These are phyloP conservation scores for Chrysophaeum taylorii DNA, from an alignment of 352 stramenopile genomes.

Conservation along the genomic window DNA sequence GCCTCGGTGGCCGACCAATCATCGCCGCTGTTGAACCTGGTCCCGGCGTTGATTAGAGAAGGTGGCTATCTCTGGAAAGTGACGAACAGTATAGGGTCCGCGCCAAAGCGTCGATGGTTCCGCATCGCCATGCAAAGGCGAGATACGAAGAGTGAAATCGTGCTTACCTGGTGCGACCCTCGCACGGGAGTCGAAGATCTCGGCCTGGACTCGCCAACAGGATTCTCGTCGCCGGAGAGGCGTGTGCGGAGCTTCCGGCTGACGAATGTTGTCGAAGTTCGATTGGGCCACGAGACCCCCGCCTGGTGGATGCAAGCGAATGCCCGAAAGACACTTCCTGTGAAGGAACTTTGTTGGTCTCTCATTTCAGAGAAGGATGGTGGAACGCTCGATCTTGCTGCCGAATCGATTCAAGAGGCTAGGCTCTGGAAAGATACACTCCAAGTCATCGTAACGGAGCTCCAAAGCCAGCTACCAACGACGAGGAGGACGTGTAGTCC, in stretches of 20 bases:
- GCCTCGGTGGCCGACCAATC: too few species aligned
- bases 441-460: not conserved
- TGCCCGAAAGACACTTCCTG: not conserved
- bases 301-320: slow-evolving; percentile 8
- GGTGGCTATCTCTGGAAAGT: slow-evolving; percentile 13
- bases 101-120: slow-evolving; percentile 6
- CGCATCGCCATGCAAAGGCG: not conserved
- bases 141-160: not conserved
- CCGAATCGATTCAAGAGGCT: slow-evolving; percentile 9
- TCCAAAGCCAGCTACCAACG: not conserved
- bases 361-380: not conserved
- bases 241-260: not conserved
- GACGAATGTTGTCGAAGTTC: not conserved
- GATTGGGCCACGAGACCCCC: slow-evolving; percentile 1
- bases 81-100: not conserved
- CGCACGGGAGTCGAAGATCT: not conserved
- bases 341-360: slow-evolving; percentile 8
- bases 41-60: not conserved
- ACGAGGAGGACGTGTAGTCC: too few species aligned
- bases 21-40: not conserved
- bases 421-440: not conserved
- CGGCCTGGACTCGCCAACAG: not conserved
- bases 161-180: slow-evolving; percentile 11
- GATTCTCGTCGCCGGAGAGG: not conserved
- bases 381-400: not conserved